These are phyloP conservation scores for Colletotrichum higginsianum DNA, from an alignment of 2,329 filamentous ascomycete genomes.

Conservation along the genomic window DNA sequence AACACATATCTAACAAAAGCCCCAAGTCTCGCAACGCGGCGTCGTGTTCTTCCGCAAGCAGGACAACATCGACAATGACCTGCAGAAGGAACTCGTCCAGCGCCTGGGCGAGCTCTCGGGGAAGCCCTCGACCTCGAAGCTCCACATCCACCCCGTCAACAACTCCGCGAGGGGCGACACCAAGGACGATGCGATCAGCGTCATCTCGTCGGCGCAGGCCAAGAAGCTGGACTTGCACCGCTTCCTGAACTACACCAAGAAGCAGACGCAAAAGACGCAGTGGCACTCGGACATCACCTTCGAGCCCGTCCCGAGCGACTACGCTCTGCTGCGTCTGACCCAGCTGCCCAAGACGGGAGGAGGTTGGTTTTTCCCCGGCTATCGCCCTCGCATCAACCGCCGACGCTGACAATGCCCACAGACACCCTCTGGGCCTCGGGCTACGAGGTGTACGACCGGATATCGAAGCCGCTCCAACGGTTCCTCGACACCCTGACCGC, in stretches of 20 bases:
- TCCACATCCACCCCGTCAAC: slow-evolving; percentile 74
- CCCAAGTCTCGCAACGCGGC: slow-evolving; percentile 75
- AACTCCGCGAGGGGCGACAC: slow-evolving; percentile 67
- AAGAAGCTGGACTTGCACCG: slow-evolving; percentile 64
- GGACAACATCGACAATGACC: slow-evolving; percentile 70
- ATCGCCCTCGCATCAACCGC: neutral
- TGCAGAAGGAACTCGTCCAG: slow-evolving; percentile 77
- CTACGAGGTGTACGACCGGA: slow-evolving; percentile 73
- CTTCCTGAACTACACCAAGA: slow-evolving; percentile 55
- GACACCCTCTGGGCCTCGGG: slow-evolving; percentile 74
- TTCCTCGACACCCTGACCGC: slow-evolving; percentile 74
- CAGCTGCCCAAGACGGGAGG: slow-evolving; percentile 69
- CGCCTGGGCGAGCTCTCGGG: slow-evolving; percentile 71
- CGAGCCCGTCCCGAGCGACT: slow-evolving; percentile 75
- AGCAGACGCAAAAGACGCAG: slow-evolving; percentile 61
- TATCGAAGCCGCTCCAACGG: slow-evolving; percentile 68
- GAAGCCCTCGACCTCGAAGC: slow-evolving; percentile 67
- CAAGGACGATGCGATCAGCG: slow-evolving; percentile 73
- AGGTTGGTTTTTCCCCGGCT: slow-evolving; percentile 51
- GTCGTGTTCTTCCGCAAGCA: slow-evolving; percentile 81
- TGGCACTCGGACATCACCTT: slow-evolving; percentile 79
- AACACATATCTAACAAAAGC: neutral
- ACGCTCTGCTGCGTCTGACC: slow-evolving; percentile 69
- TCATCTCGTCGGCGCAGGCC: slow-evolving; percentile 71
- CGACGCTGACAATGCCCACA: slow-evolving; percentile 41